Percentiles rank a stretch among this genome's conserved stretches.
phyloP scores from a whole-genome alignment of 805 yeast genomes.

The Candida anglica region DNA sequence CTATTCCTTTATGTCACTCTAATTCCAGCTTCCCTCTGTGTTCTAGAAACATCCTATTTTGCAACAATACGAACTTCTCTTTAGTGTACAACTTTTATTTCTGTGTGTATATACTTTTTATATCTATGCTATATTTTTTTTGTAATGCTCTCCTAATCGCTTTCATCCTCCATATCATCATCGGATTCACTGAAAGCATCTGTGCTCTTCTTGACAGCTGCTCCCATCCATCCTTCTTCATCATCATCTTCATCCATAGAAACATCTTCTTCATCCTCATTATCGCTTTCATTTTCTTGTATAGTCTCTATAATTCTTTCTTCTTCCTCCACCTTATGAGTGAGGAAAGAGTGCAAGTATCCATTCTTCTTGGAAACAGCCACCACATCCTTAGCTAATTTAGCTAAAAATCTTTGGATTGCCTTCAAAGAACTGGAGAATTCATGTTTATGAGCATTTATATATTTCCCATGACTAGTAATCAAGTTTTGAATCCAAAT shows the following conservation, averaged over 20 bases:
- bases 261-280: conserved; percentile 23
- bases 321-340: conserved; percentile 13
- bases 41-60: too few relatives aligned
- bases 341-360: conserved; percentile 51
- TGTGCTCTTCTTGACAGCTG: conserved; percentile 22
- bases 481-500: conserved; percentile 74
- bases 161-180: conserved; percentile 29
- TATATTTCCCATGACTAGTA: conserved; percentile 72
- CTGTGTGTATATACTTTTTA: background rate
- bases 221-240: conserved; percentile 31
- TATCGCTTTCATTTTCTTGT: conserved; percentile 11
- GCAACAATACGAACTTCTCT: too few relatives aligned
- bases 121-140: background rate
- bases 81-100: too few relatives aligned
- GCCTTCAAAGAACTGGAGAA: conserved; percentile 64
- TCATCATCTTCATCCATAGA: conserved; percentile 25
- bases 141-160: conserved; percentile 2
- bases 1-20: too few relatives aligned
- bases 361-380: conserved; percentile 49
- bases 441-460: conserved; percentile 56
- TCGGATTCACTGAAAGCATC: conserved; percentile 18
- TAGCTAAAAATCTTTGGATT: conserved; percentile 68
- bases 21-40: too few relatives aligned
- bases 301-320: too few relatives aligned
- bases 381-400: conserved; percentile 73